A percentile compares a stretch with the other conserved stretches of the same genome.
Evolutionary conservation across 768 basidiomycete species (phyloP).

Genomic region (Podaxis sp.): DNA sequence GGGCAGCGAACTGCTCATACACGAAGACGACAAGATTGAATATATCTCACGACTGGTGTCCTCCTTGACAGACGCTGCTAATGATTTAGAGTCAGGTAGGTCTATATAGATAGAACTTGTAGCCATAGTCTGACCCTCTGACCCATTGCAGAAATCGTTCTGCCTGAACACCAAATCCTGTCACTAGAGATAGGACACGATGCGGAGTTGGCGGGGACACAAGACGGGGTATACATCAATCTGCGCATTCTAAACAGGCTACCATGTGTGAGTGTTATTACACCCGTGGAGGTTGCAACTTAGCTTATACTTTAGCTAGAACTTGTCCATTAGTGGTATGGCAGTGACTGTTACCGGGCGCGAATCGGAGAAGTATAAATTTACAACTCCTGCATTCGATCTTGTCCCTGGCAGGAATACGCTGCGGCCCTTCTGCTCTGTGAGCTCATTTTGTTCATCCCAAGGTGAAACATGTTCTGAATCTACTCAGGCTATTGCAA

Average conservation of each 20-base stretch:
- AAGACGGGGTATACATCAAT: slow-evolving; percentile 63
- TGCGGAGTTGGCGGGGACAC: slow-evolving; percentile 49
- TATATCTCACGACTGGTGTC: slow-evolving; percentile 51
- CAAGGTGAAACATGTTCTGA: slow-evolving; percentile 1
- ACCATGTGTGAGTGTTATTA: slow-evolving; percentile 59
- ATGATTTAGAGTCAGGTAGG: slow-evolving; percentile 52
- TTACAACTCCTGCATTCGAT: slow-evolving; percentile 33
- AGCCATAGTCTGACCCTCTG: slow-evolving; percentile 1
- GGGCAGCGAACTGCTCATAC: slow-evolving; percentile 48
- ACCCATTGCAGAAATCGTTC: slow-evolving; percentile 44
- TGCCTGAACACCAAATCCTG: slow-evolving; percentile 67
- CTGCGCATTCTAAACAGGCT: slow-evolving; percentile 61
- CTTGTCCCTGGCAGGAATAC: slow-evolving; percentile 57
- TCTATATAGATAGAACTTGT: not conserved
- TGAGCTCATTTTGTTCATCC: slow-evolving; percentile 29
- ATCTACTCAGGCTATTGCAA: slow-evolving; percentile 53
- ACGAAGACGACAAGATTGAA: slow-evolving; percentile 42
- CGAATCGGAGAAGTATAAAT: slow-evolving; percentile 60
- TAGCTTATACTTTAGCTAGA: slow-evolving; percentile 32
- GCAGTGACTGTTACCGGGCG: slow-evolving; percentile 55
- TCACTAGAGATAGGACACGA: slow-evolving; percentile 42
- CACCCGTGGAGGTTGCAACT: not conserved
- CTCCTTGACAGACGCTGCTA: slow-evolving; percentile 43
- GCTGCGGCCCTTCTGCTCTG: slow-evolving; percentile 66
- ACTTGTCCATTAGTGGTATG: slow-evolving; percentile 58